Evolutionary conservation across 2,329 filamentous ascomycete genomes (phyloP).

Genomic region (Microdochium trichocladiopsis): DNA sequence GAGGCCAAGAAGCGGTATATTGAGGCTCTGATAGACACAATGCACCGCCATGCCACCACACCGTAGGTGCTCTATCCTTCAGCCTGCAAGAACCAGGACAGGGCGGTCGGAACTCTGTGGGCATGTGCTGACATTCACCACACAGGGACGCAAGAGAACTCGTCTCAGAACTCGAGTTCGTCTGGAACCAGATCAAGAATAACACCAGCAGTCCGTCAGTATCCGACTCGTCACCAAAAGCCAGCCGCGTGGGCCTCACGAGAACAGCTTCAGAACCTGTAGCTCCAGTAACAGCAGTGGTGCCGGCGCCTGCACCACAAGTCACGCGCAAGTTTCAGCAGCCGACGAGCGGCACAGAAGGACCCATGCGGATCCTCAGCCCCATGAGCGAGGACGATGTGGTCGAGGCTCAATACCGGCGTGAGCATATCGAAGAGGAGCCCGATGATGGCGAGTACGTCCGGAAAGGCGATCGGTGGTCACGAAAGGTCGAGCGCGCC

Average conservation of each 20-base stretch:
- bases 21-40: conserved; percentile 87
- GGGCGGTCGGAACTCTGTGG: no score
- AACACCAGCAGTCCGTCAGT: conserved; percentile 73
- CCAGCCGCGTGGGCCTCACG: conserved; percentile 18
- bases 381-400: conserved; percentile 83
- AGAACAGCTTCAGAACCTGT: not conserved
- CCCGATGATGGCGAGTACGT: conserved; percentile 31
- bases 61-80: conserved; percentile 48
- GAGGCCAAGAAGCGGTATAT: conserved; percentile 95
- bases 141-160: conserved; percentile 73
- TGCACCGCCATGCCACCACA: conserved; percentile 92
- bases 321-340: conserved; percentile 37
- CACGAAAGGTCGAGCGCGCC: conserved; percentile 74
- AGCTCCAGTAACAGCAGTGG: not conserved
- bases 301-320: conserved; percentile 16
- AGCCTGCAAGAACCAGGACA: no score
- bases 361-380: conserved; percentile 64
- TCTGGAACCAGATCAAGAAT: conserved; percentile 96
- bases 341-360: conserved; percentile 40
- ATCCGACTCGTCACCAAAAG: conserved; percentile 47
- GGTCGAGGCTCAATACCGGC: conserved; percentile 44
- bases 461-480: conserved; percentile 56
- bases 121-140: conserved; percentile 3
- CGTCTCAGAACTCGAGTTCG: conserved; percentile 93
- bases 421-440: conserved; percentile 38